phyloP scores from a whole-genome alignment of 2,329 filamentous ascomycete genomes.

The Berkeleyomyces basicola region DNA sequence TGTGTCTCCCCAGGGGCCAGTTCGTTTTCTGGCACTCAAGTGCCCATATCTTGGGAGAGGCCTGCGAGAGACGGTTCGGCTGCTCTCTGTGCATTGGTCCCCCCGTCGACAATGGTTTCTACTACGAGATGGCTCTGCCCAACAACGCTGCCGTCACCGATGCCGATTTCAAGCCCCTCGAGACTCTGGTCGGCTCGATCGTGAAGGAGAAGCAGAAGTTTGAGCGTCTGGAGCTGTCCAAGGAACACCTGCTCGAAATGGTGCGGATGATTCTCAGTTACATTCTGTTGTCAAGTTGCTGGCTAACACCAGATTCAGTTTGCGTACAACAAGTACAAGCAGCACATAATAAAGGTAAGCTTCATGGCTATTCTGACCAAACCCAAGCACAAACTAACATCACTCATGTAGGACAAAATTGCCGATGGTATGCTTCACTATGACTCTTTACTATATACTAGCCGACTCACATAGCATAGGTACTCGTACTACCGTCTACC shows the following conservation, averaged over 20 bases:
- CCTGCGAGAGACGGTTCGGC: constrained; percentile 75
- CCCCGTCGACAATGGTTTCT: constrained; percentile 81
- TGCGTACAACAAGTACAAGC: constrained; percentile 94
- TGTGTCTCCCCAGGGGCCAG: constrained; percentile 40
- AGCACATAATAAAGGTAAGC: constrained; percentile 63
- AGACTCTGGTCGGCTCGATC: constrained; percentile 62
- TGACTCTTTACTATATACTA: neutral
- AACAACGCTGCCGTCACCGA: constrained; percentile 54
- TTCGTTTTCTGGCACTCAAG: constrained; percentile 97
- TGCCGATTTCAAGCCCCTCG: constrained; percentile 69
- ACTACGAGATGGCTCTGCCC: constrained; percentile 87
- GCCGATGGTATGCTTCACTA: constrained; percentile 49
- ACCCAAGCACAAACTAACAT: neutral
- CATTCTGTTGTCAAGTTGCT: neutral
- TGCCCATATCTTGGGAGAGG: constrained; percentile 91
- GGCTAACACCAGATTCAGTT: constrained; percentile 34
- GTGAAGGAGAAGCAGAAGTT: constrained; percentile 97
- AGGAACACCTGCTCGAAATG: constrained; percentile 83
- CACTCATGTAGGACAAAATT: constrained; percentile 52
- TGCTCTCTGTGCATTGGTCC: constrained; percentile 90
- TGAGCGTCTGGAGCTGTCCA: constrained; percentile 73
- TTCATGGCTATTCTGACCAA: neutral
- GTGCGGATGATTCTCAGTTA: neutral
- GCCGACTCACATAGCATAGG: constrained; percentile 1
- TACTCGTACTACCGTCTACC: constrained; percentile 76